Conservation (phyloP, 177 flowering plant species). For the Tripterygium wilfordii region DNA sequence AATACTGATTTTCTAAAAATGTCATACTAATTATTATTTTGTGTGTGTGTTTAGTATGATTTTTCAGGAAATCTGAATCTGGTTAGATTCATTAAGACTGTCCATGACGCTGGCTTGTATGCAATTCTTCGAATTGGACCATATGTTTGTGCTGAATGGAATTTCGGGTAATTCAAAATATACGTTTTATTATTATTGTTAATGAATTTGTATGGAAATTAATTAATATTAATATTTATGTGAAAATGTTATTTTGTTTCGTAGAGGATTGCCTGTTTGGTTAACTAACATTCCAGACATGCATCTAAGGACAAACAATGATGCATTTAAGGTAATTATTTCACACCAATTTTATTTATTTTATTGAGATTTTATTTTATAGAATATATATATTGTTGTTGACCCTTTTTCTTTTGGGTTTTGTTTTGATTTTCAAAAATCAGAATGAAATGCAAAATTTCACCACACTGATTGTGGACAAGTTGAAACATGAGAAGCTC, state of each 20-base stretch:
- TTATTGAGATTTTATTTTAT: background rate
- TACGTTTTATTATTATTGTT: background rate
- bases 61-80: slow-evolving; percentile 26
- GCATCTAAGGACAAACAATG: slow-evolving; percentile 21
- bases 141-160: slow-evolving; percentile 39
- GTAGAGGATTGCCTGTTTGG: slow-evolving; percentile 37
- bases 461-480: slow-evolving; percentile 25
- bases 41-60: slow-evolving; percentile 17
- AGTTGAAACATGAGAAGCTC: slow-evolving; percentile 23
- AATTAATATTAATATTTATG: background rate
- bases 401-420: background rate
- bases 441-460: slow-evolving; percentile 36
- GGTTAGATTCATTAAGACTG: slow-evolving; percentile 22
- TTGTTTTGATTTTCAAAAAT: background rate
- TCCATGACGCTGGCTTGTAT: slow-evolving; percentile 27
- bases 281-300: slow-evolving; percentile 19
- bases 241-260: background rate
- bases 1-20: too few relatives aligned
- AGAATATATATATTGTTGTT: background rate
- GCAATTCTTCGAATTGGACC: slow-evolving; percentile 38
- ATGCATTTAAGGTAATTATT: slow-evolving; percentile 11
- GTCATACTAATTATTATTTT: too few relatives aligned
- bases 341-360: too few relatives aligned
- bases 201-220: background rate
- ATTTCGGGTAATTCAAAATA: slow-evolving; percentile 21